Conservation (phyloP, 2,329 filamentous ascomycete species). For the Ascochyta lentis region DNA sequence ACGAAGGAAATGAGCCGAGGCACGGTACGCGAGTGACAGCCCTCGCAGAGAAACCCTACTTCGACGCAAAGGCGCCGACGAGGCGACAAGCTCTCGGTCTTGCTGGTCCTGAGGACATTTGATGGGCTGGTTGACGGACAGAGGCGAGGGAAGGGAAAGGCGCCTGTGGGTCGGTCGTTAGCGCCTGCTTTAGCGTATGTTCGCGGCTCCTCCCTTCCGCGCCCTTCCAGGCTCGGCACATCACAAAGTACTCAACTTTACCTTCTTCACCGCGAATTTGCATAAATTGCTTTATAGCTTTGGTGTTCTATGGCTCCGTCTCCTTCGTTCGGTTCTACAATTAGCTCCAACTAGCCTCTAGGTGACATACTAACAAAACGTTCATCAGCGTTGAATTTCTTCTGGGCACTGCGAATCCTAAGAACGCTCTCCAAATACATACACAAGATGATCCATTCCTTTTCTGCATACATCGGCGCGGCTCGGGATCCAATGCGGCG, state of each 20-base stretch:
- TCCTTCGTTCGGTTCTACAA: neutral
- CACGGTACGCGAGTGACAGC: constrained; percentile 76
- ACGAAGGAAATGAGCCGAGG: constrained; percentile 69
- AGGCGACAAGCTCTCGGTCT: constrained; percentile 70
- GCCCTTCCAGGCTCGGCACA: neutral
- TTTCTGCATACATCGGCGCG: neutral
- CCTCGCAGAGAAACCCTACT: constrained; percentile 74
- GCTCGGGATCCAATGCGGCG: constrained; percentile 8
- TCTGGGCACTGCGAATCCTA: neutral
- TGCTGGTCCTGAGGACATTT: constrained; percentile 64
- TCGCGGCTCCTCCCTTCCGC: constrained; percentile 9
- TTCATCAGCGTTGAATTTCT: neutral
- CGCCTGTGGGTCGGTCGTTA: constrained; percentile 3
- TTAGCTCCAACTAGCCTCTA: neutral
- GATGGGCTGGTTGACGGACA: constrained; percentile 22
- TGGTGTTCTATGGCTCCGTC: too few species aligned
- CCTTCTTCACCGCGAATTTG: neutral
- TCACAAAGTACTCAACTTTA: neutral
- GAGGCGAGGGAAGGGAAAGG: constrained; percentile 8
- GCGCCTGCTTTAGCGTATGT: neutral
- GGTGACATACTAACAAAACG: neutral
- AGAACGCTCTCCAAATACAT: constrained; percentile 1
- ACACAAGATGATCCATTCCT: constrained; percentile 6
- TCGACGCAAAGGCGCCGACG: constrained; percentile 68
- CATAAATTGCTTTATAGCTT: neutral